These are phyloP conservation scores for Turritis glabra DNA, from an alignment of 345 rosid species.

Conservation along the genomic window DNA sequence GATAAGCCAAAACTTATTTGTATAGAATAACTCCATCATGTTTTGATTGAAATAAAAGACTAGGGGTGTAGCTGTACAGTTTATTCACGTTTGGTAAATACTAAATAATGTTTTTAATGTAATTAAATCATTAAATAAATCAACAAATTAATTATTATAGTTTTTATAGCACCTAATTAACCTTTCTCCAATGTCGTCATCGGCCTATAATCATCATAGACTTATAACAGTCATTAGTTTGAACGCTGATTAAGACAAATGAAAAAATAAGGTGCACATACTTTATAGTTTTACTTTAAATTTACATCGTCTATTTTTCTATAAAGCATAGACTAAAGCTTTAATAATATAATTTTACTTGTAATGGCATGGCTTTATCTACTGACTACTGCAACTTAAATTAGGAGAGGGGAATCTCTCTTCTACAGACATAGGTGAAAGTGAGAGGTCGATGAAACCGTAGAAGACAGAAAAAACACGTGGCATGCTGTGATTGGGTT, in stretches of 20 bases:
- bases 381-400: slow-evolving; percentile 12
- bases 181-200: slow-evolving; percentile 2
- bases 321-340: background rate
- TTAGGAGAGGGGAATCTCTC: slow-evolving; percentile 31
- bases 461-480: slow-evolving; percentile 4
- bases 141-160: background rate
- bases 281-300: background rate
- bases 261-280: background rate
- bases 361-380: slow-evolving; percentile 2
- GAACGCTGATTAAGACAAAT: slow-evolving; percentile 26
- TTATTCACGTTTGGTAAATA: background rate
- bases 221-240: slow-evolving; percentile 3
- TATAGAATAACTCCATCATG: background rate
- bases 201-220: slow-evolving; percentile 19
- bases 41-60: background rate
- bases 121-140: background rate
- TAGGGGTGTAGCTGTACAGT: background rate
- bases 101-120: background rate
- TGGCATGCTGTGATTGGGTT: background rate
- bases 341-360: background rate
- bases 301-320: background rate
- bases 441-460: slow-evolving; percentile 29
- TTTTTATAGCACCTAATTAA: background rate
- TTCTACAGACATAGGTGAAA: slow-evolving; percentile 26
- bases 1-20: background rate